Conservation (phyloP, 495 filamentous ascomycete species). For the Parathielavia appendiculata region DNA sequence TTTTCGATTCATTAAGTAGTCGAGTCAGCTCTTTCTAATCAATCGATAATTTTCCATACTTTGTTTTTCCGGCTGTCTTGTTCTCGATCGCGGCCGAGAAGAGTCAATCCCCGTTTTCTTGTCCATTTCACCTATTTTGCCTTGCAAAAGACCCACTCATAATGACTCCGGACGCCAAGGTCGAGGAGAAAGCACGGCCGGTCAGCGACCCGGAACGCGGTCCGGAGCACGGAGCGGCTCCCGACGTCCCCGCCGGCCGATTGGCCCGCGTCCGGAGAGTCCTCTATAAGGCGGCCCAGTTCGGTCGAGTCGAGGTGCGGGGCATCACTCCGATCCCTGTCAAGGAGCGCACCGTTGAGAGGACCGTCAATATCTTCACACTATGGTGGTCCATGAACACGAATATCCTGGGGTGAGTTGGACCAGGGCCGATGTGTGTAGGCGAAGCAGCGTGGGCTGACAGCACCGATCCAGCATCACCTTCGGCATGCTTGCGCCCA, state of each 20-base stretch:
- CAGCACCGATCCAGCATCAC: slow-evolving; percentile 39
- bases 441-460: neutral
- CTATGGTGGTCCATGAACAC: slow-evolving; percentile 44
- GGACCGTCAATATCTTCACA: slow-evolving; percentile 45
- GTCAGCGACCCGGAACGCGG: neutral
- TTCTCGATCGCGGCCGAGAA: neutral
- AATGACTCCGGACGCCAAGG: slow-evolving; percentile 2
- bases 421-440: neutral
- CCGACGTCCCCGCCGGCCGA: slow-evolving; percentile 2
- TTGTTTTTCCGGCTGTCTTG: neutral
- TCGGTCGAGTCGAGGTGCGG: slow-evolving; percentile 40
- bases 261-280: neutral
- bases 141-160: neutral
- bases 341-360: slow-evolving; percentile 45
- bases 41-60: neutral
- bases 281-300: slow-evolving; percentile 3
- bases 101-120: neutral
- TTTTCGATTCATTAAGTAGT: neutral
- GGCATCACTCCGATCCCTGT: slow-evolving; percentile 49
- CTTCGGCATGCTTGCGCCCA: slow-evolving; percentile 51
- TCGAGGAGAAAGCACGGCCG: neutral
- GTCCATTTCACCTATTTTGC: neutral
- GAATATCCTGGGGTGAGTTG: slow-evolving; percentile 41
- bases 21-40: too few species aligned
- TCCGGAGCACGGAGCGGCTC: neutral